Percentiles rank a stretch among this genome's conserved stretches.
These are phyloP conservation scores for Cutaneotrichosporon cavernicola DNA, from an alignment of 1,284 basidiomycete species.

Conservation along the genomic window DNA sequence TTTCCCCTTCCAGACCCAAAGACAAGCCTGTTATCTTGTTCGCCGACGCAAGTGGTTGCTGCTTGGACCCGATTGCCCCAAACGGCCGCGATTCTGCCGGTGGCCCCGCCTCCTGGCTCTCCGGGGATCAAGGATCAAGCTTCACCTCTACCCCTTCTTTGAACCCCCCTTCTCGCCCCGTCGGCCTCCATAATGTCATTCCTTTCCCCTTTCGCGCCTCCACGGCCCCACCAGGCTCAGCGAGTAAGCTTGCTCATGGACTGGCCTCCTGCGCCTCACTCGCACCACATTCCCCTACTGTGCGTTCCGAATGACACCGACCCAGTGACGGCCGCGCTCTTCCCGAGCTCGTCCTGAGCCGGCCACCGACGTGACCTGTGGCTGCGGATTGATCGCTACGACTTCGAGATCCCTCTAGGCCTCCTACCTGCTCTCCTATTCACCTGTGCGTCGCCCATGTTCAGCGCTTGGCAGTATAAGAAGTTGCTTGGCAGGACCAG, in stretches of 20 bases:
- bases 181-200: background rate
- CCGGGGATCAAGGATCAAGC: background rate
- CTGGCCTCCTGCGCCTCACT: background rate
- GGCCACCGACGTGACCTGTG: background rate
- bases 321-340: background rate
- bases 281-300: background rate
- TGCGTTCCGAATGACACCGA: constrained; percentile 1
- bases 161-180: background rate
- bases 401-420: background rate
- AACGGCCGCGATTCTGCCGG: background rate
- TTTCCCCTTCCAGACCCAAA: background rate
- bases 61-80: background rate
- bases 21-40: background rate
- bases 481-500: background rate
- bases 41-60: background rate
- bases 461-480: no score
- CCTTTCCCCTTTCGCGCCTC: background rate
- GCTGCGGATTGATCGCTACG: constrained; percentile 1
- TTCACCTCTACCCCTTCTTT: background rate
- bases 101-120: background rate
- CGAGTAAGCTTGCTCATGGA: background rate
- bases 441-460: background rate
- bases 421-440: background rate
- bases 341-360: background rate
- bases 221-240: background rate